Percentiles rank a stretch among this genome's conserved stretches.
Conservation (phyloP, 352 stramenopile species). For the Thalassiosira gravida region DNA sequence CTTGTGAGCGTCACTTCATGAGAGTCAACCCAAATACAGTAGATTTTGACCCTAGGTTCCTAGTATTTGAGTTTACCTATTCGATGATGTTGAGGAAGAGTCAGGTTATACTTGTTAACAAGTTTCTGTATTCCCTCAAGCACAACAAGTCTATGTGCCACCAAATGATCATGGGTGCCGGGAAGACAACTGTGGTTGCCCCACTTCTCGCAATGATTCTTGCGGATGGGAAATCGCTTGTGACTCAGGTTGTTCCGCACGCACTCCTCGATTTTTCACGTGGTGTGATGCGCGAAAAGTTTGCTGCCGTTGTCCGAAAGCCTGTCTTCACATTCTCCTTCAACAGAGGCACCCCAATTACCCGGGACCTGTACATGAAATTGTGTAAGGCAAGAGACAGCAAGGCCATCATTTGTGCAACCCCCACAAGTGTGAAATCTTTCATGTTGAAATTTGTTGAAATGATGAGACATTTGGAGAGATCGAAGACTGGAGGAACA, state of each 20-base stretch:
- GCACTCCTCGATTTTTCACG: slow-evolving; percentile 97
- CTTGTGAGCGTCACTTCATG: slow-evolving; percentile 87
- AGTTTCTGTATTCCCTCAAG: slow-evolving; percentile 91
- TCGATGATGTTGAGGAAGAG: slow-evolving; percentile 95
- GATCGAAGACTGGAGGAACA: slow-evolving; percentile 80
- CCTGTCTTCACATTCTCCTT: slow-evolving; percentile 99
- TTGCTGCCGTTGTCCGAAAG: slow-evolving; percentile 96
- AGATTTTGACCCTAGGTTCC: slow-evolving; percentile 94
- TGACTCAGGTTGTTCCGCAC: slow-evolving; percentile 96
- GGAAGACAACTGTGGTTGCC: slow-evolving; percentile 99
- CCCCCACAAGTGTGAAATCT: slow-evolving; percentile 98
- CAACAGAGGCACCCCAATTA: slow-evolving; percentile 92
- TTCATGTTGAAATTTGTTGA: slow-evolving; percentile 98
- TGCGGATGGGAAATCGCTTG: slow-evolving; percentile 91
- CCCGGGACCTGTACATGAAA: slow-evolving; percentile 87
- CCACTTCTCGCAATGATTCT: slow-evolving; percentile 98
- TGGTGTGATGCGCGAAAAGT: slow-evolving; percentile 95
- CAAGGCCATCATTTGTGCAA: slow-evolving; percentile 96
- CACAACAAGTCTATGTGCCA: slow-evolving; percentile 87
- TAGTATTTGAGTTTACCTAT: slow-evolving; percentile 99
- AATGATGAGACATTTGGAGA: slow-evolving; percentile 87
- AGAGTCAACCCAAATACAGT: slow-evolving; percentile 83
- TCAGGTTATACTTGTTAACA: slow-evolving; percentile 99
- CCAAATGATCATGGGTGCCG: slow-evolving; percentile 99
- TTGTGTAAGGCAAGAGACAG: slow-evolving; percentile 90